Conservation (phyloP, 2,329 filamentous ascomycete genomes). For the Tolypocladium guangdongense region DNA sequence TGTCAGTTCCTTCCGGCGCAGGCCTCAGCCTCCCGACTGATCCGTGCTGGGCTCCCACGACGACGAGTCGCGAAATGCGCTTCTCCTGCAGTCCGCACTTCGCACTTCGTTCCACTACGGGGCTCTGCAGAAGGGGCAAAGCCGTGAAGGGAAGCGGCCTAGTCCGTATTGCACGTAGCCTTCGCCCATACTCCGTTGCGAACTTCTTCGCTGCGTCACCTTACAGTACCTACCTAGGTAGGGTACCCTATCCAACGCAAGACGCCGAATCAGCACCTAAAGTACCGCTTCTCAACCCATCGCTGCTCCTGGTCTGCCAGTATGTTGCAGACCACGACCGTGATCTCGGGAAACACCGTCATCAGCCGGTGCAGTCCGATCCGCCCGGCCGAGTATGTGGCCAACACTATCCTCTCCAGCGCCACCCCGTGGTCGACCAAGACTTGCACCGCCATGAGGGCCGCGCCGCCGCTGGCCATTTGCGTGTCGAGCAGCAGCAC, state of each 20-base stretch:
- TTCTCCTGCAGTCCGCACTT: too few species aligned
- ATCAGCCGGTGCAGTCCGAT: conserved; percentile 76
- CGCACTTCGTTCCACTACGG: too few species aligned
- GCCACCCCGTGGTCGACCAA: conserved; percentile 85
- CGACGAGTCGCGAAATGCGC: background rate
- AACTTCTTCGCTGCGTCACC: background rate
- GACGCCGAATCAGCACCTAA: conserved; percentile 56
- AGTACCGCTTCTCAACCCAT: conserved; percentile 85
- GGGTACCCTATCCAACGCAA: background rate
- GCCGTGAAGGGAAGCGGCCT: background rate
- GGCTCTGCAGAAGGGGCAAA: background rate
- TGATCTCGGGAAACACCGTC: conserved; percentile 79
- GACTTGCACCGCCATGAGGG: conserved; percentile 92
- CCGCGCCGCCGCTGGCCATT: conserved; percentile 80
- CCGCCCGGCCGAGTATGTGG: conserved; percentile 81
- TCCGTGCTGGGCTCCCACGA: background rate
- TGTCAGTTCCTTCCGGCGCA: background rate
- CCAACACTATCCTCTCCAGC: conserved; percentile 77
- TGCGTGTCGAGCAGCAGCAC: conserved; percentile 87
- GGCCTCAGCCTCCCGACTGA: background rate
- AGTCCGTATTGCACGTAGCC: background rate
- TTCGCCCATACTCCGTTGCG: too few species aligned
- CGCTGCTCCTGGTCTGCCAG: conserved; percentile 72
- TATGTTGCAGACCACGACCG: conserved; percentile 74
- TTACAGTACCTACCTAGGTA: too few species aligned